Conservation (phyloP, 2,329 filamentous ascomycete species). For the Aspergillus phoenicis region DNA sequence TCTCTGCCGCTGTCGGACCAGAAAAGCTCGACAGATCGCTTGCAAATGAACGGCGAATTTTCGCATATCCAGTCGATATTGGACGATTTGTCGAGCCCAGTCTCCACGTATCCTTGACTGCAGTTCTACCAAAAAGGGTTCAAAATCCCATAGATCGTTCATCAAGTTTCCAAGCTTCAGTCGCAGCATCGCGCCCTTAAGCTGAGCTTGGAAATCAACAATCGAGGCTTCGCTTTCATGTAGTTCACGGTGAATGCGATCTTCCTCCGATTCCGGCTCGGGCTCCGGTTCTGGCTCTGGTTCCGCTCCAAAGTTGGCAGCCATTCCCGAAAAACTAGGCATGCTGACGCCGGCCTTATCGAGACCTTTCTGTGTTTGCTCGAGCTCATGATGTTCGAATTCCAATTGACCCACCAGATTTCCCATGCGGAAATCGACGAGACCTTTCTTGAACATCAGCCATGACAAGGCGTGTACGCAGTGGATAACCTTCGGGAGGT, state of each 20-base stretch:
- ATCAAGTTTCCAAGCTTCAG: slow-evolving; percentile 78
- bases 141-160: slow-evolving; percentile 86
- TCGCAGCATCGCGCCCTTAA: slow-evolving; percentile 76
- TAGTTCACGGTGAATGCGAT: slow-evolving; percentile 80
- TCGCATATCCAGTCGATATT: slow-evolving; percentile 81
- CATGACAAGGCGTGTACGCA: slow-evolving; percentile 97
- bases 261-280: slow-evolving; percentile 83
- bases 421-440: slow-evolving; percentile 93
- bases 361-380: slow-evolving; percentile 94
- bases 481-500: slow-evolving; percentile 98
- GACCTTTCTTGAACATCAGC: slow-evolving; percentile 92
- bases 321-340: slow-evolving; percentile 98
- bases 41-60: slow-evolving; percentile 79
- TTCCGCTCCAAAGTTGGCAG: slow-evolving; percentile 89
- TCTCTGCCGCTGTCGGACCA: slow-evolving; percentile 66
- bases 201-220: slow-evolving; percentile 81
- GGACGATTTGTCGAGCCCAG: slow-evolving; percentile 78
- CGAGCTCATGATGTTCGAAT: slow-evolving; percentile 96
- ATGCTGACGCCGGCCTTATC: slow-evolving; percentile 94
- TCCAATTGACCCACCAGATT: slow-evolving; percentile 95
- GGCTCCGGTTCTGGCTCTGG: slow-evolving; percentile 74
- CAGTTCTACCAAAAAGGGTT: slow-evolving; percentile 75
- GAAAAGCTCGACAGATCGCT: slow-evolving; percentile 73
- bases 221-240: slow-evolving; percentile 73
- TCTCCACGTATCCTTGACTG: slow-evolving; percentile 87